Percentiles rank a stretch among this genome's conserved stretches.
phyloP scores from a whole-genome alignment of 2,329 filamentous ascomycete genomes.

The Claviceps sp. region DNA sequence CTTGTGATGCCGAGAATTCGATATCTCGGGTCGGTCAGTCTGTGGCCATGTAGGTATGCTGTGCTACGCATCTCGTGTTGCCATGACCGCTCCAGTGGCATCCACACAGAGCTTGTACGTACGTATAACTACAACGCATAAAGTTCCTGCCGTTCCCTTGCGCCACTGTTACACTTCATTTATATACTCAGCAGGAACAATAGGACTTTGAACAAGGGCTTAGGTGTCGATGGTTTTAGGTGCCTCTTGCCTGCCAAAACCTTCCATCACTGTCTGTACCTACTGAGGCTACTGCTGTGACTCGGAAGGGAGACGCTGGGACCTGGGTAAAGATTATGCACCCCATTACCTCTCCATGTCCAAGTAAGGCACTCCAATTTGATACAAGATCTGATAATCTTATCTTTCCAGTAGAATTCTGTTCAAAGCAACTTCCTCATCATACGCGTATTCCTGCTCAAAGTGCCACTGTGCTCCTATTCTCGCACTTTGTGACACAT shows the following conservation, averaged over 20 bases:
- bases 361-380: too few species aligned
- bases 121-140: background rate
- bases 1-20: background rate
- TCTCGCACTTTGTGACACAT: background rate
- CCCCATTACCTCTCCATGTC: too few species aligned
- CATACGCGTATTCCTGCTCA: background rate
- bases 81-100: background rate
- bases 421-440: too few species aligned
- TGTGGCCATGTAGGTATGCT: background rate
- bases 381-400: too few species aligned
- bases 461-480: background rate
- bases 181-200: background rate
- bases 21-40: background rate
- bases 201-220: background rate
- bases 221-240: background rate
- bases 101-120: background rate
- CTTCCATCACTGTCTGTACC: too few species aligned
- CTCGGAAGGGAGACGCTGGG: background rate
- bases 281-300: background rate
- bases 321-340: background rate
- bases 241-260: background rate
- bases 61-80: slow-evolving; percentile 1
- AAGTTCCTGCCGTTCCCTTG: background rate
- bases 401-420: too few species aligned
- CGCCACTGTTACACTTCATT: background rate